Evolutionary conservation across 2,329 filamentous ascomycete genomes (phyloP).

Genomic region (Lasiodiplodia theobromae): DNA sequence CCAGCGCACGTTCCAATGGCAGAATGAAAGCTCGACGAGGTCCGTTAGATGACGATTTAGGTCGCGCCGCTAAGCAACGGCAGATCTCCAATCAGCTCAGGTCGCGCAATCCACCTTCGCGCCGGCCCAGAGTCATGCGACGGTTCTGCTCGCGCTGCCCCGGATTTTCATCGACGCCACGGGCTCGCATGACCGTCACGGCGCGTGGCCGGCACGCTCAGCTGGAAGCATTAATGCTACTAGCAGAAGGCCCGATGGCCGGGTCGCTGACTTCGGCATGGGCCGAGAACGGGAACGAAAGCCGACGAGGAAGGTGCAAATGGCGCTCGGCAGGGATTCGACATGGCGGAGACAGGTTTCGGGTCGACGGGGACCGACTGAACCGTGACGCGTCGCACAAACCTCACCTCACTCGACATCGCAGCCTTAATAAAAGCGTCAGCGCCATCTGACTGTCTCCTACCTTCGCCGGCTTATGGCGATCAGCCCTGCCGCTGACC

Average conservation of each 20-base stretch:
- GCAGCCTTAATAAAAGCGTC: background rate
- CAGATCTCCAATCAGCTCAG: slow-evolving; percentile 26
- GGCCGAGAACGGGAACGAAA: background rate
- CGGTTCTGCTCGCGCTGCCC: slow-evolving; percentile 18
- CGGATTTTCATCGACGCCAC: slow-evolving; percentile 16
- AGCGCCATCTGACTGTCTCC: slow-evolving; percentile 7
- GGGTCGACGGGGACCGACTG: background rate
- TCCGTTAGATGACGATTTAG: slow-evolving; percentile 12
- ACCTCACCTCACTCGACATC: background rate
- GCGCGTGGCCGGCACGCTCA: slow-evolving; percentile 17
- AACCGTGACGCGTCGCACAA: slow-evolving; percentile 5
- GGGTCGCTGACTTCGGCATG: slow-evolving; percentile 4
- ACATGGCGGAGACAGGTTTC: slow-evolving; percentile 16
- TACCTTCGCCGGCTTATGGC: background rate
- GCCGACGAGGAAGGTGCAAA: background rate
- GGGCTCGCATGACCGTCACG: slow-evolving; percentile 17
- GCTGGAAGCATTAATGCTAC: background rate
- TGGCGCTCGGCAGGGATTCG: background rate
- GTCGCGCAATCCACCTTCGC: slow-evolving; percentile 4
- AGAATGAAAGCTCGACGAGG: background rate
- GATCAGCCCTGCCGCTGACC: slow-evolving; percentile 19
- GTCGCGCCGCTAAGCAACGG: slow-evolving; percentile 7
- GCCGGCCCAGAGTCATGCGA: slow-evolving; percentile 13
- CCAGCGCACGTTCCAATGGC: slow-evolving; percentile 18
- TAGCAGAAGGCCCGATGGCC: slow-evolving; percentile 8